Evolutionary conservation across 1,284 basidiomycete genomes (phyloP).

Genomic region (Microstroma glucosiphilum): DNA sequence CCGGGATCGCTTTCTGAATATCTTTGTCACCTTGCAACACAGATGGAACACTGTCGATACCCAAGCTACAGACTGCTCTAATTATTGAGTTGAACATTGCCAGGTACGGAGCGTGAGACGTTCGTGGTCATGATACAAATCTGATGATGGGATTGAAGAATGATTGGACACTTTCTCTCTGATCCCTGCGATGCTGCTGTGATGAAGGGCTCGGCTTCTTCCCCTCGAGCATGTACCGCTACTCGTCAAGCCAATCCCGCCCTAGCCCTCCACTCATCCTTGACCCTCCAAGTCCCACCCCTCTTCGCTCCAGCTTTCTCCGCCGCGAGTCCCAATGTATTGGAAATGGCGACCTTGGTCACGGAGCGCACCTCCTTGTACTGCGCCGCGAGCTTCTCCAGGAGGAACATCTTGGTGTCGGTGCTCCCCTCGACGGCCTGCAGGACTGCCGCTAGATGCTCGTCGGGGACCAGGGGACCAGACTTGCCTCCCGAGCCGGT

Average conservation of each 20-base stretch:
- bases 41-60: no score
- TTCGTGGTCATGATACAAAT: no score
- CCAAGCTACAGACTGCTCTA: no score
- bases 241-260: not conserved
- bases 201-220: no score
- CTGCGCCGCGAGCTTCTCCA: constrained; percentile 12
- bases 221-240: no score
- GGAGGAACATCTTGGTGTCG: constrained; percentile 12
- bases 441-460: constrained; percentile 10
- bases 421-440: constrained; percentile 13
- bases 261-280: not conserved
- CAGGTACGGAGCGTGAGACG: no score
- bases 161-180: no score
- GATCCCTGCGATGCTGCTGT: no score
- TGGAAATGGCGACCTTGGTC: constrained; percentile 12
- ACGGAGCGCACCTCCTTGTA: constrained; percentile 9
- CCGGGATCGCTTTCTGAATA: no score
- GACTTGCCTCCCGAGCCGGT: not conserved
- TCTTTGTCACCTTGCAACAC: no score
- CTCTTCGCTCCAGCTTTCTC: not conserved
- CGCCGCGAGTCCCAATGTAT: not conserved
- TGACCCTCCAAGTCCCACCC: constrained; percentile 2
- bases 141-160: no score
- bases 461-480: constrained; percentile 11
- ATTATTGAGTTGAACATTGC: no score